Conservation (phyloP, 2,329 filamentous ascomycete species). For the Aspergillus phoenicis region DNA sequence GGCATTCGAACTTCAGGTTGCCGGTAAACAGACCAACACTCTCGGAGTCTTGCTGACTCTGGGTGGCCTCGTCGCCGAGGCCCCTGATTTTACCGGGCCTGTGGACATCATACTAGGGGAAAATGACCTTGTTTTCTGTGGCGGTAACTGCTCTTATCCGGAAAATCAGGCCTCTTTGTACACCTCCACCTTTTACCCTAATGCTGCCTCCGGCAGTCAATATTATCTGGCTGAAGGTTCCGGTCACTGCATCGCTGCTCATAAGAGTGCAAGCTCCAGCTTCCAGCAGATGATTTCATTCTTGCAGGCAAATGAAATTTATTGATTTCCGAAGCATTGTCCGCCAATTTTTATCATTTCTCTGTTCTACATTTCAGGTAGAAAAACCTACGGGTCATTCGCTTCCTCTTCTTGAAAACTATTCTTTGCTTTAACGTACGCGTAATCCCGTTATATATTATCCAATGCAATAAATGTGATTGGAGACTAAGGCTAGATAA, state of each 20-base stretch:
- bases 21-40: not conserved
- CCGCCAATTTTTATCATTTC: not conserved
- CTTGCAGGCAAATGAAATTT: not conserved
- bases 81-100: not conserved
- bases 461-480: too few relatives aligned
- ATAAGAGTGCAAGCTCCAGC: not conserved
- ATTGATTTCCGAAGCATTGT: not conserved
- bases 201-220: not conserved
- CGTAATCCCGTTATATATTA: too few relatives aligned
- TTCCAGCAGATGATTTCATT: not conserved
- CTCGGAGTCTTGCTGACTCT: not conserved
- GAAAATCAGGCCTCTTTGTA: not conserved
- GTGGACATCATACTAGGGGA: not conserved
- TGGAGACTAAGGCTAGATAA: too few relatives aligned
- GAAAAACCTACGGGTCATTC: not conserved
- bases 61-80: not conserved
- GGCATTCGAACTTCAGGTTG: not conserved
- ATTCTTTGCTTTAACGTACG: too few relatives aligned
- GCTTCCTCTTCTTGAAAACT: too few relatives aligned
- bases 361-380: not conserved
- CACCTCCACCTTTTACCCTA: not conserved
- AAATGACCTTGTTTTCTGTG: not conserved
- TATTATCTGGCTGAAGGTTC: not conserved
- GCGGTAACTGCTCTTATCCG: not conserved
- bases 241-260: not conserved